Evolutionary conservation across 2,329 filamentous ascomycete genomes (phyloP).

Genomic region (Penicillium janthinellum): DNA sequence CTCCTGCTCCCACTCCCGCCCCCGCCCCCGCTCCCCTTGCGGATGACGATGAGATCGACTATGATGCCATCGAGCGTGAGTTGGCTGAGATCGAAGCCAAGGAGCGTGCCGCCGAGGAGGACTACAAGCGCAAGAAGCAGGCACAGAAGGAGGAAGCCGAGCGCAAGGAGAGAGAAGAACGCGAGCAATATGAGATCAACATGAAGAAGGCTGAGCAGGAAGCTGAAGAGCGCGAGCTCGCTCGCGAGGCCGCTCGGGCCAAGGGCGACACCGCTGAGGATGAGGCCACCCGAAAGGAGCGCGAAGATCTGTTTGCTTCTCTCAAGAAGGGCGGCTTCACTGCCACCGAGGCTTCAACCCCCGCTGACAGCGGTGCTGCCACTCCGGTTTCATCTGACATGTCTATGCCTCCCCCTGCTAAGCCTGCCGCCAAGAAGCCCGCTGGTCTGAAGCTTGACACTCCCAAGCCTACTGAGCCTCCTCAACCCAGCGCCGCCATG

Average conservation of each 20-base stretch:
- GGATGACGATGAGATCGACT: slow-evolving; percentile 49
- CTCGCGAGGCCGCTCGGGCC: slow-evolving; percentile 38
- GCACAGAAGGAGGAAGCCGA: slow-evolving; percentile 64
- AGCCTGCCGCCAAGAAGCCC: slow-evolving; percentile 71
- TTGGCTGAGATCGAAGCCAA: slow-evolving; percentile 51
- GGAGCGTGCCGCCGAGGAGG: slow-evolving; percentile 48
- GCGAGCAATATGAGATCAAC: slow-evolving; percentile 47
- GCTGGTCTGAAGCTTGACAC: slow-evolving; percentile 86
- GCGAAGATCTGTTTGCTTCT: slow-evolving; percentile 43
- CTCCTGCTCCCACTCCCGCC: slow-evolving; percentile 28
- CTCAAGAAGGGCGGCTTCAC: slow-evolving; percentile 46
- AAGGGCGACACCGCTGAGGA: slow-evolving; percentile 42
- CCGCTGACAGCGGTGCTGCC: slow-evolving; percentile 48
- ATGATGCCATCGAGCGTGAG: slow-evolving; percentile 51
- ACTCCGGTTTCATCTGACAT: slow-evolving; percentile 50
- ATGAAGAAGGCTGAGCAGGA: slow-evolving; percentile 53
- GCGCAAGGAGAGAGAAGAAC: slow-evolving; percentile 50
- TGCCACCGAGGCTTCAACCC: slow-evolving; percentile 42
- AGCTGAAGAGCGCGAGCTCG: slow-evolving; percentile 51
- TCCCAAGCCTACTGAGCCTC: slow-evolving; percentile 82
- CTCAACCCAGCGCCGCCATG: slow-evolving; percentile 90
- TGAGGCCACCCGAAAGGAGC: slow-evolving; percentile 40
- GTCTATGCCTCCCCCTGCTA: slow-evolving; percentile 54
- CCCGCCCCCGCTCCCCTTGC: slow-evolving; percentile 31
- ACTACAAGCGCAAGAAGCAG: slow-evolving; percentile 71